These are phyloP conservation scores for Saccharomycopsis capsularis DNA, from an alignment of 805 yeast species.

Conservation along the genomic window DNA sequence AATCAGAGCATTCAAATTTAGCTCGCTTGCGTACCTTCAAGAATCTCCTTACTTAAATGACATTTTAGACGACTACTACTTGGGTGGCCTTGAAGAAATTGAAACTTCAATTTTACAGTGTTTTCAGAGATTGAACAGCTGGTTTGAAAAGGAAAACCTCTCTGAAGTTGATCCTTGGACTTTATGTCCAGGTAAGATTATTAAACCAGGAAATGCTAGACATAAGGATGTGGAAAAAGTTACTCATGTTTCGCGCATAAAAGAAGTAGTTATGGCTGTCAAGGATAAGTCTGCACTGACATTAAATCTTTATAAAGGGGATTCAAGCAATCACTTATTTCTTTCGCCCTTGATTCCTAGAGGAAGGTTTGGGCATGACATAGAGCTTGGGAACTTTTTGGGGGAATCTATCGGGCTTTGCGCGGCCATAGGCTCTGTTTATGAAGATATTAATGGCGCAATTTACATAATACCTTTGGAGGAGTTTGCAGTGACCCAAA, in stretches of 20 bases:
- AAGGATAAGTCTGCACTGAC: background rate
- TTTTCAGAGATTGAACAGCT: constrained; percentile 25
- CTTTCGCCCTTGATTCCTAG: constrained; percentile 24
- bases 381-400: constrained; percentile 38
- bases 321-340: background rate
- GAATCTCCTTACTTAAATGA: constrained; percentile 31
- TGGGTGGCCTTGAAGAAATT: constrained; percentile 34
- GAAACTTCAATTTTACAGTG: constrained; percentile 26
- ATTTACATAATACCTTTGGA: constrained; percentile 38
- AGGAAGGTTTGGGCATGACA: constrained; percentile 39
- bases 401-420: constrained; percentile 30
- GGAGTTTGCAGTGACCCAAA: background rate
- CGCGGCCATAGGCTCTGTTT: constrained; percentile 46
- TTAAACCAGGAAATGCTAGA: constrained; percentile 7
- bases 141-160: constrained; percentile 26
- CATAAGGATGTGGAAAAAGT: background rate
- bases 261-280: background rate
- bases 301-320: background rate
- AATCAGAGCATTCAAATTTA: constrained; percentile 9
- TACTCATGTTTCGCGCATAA: background rate
- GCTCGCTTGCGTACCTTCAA: constrained; percentile 8
- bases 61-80: constrained; percentile 29
- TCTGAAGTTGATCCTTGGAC: constrained; percentile 27
- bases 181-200: constrained; percentile 25
- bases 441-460: constrained; percentile 38